Evolutionary conservation across 169 alveolate genomes (phyloP), one percentile per base, ranked within the genome.

Genomic region (Sarcocystis neurona): DNA sequence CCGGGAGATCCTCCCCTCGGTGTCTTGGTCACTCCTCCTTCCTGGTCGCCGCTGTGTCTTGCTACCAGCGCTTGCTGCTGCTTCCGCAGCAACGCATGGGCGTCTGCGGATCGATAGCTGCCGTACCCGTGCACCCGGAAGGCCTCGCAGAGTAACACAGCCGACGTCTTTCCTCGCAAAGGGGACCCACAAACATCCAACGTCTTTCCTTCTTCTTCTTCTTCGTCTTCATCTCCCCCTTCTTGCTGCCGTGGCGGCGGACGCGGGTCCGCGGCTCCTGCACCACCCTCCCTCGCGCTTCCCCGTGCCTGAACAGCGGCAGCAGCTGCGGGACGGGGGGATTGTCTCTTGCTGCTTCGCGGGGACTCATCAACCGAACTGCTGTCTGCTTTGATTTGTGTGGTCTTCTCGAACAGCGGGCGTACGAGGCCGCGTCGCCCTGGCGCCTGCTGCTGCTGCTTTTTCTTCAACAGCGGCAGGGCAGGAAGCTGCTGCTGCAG

Each of bases 91-190:
- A 39, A 48, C 27, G 34, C 82, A 27, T 72, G 1, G 3, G 82
- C 82, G 56, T 72, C 82, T 0, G 46, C 74, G 53, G 74, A 43
- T 60, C 87, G 88, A 75, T 88, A 88, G 30, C 30, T 27, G 53
- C 92, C 92, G 5, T 63, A 58, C 8, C 92, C 92, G 63, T 79
- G 84, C 43, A 84, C 80, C 56, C 84, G 88, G 43, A 85, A 82
- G 85, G 58, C 74, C 12, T 94, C 94, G 60, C 92, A 88, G 8
- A 88, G 92, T 66, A 88, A 70, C 79, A 88, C 92, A 4, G 82
- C 82, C 2, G 82, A 72, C 58, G 20, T n/a, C n/a, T 0, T 18
- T 72, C 82, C 39, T 72, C 82, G 82, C 34, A 20, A 15, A 39
- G 27, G 18, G 82, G 82, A 10, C 34, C 56, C 37, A 63, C 46